These are phyloP conservation scores for Deuterostichococcus epilithicus DNA, from an alignment of 139 green algal genomes.

Conservation along the genomic window DNA sequence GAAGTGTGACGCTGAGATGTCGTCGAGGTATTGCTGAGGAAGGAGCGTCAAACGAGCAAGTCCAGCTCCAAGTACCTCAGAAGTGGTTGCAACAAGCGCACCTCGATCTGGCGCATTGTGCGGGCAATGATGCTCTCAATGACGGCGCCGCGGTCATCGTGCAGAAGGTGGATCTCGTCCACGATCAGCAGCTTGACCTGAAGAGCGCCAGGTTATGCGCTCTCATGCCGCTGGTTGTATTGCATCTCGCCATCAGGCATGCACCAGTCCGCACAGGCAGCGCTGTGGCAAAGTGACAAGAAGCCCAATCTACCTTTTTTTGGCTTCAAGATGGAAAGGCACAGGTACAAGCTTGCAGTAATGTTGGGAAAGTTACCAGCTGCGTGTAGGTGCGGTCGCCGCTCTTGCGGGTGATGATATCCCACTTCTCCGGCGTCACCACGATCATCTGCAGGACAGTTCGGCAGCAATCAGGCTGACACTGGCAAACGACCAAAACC, in stretches of 20 bases:
- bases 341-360: too few relatives aligned
- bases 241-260: too few relatives aligned
- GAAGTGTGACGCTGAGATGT: too few relatives aligned
- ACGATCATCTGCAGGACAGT: constrained; percentile 92
- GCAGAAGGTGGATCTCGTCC: constrained; percentile 98
- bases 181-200: constrained; percentile 93
- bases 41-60: too few relatives aligned
- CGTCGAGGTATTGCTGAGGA: too few relatives aligned
- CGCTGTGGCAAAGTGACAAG: too few relatives aligned
- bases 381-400: constrained; percentile 90
- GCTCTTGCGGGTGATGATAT: constrained; percentile 98
- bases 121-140: constrained; percentile 92
- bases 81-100: constrained; percentile 7
- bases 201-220: not conserved
- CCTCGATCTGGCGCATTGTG: constrained; percentile 84
- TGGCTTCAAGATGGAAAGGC: too few relatives aligned
- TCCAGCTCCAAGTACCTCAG: too few relatives aligned
- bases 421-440: constrained; percentile 99
- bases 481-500: too few relatives aligned
- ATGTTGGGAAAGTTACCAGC: constrained; percentile 30
- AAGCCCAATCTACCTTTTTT: too few relatives aligned
- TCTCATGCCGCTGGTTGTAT: not conserved
- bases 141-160: constrained; percentile 92
- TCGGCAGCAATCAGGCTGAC: too few relatives aligned
- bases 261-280: too few relatives aligned